Evolutionary conservation across 2,329 filamentous ascomycete species (phyloP), one percentile per base, ranked within the genome.

Genomic region (Diplocarpon mali): DNA sequence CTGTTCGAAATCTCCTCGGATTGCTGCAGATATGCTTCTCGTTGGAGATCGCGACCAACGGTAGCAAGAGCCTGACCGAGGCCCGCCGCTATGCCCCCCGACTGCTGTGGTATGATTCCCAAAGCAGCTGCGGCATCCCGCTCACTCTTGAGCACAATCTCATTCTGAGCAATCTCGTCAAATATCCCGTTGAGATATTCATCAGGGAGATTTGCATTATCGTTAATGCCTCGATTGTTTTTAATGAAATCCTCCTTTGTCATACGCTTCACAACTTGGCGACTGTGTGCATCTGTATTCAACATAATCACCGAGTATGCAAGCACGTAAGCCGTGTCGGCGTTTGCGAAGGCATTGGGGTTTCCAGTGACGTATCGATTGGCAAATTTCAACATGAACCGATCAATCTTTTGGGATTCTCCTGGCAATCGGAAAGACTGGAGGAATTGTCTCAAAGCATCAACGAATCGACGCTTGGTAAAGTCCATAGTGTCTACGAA

Each of bases 321-420:
- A 31, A 98, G 71, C 8, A 98, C 87, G 55, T 98, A 98, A 12
- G 92, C 90, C 0, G 93, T 98, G 62, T 98, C 93, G 2, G 92
- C 93, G 59, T 96, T 98, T 30, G 92, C 92, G 64, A 95, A 98
- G 1, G 92, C 90, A 60, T 95, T 95, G 0, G 92, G 92, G 56
- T 98, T 98, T 27, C 89, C 89, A 48, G 82, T 83, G 41, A 94
- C 85, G 62, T 98, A 98, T 48, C 90, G 81, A 64, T 96, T 90
- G 9, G 92, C 92, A 66, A 96, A 98, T 64, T 98, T 98, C 54
- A 98, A 70, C 92, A 98, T 96, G 66, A 96, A 94, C 38, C 92
- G 85, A 77, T 98, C 92, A 54, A 98, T 98, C 69, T 98, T 98
- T 62, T 98, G 92, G 0, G 89, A 89, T 65, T 98, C 92, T 49